Conservation (phyloP, 805 yeast genomes). For the Kazachstania africana region DNA sequence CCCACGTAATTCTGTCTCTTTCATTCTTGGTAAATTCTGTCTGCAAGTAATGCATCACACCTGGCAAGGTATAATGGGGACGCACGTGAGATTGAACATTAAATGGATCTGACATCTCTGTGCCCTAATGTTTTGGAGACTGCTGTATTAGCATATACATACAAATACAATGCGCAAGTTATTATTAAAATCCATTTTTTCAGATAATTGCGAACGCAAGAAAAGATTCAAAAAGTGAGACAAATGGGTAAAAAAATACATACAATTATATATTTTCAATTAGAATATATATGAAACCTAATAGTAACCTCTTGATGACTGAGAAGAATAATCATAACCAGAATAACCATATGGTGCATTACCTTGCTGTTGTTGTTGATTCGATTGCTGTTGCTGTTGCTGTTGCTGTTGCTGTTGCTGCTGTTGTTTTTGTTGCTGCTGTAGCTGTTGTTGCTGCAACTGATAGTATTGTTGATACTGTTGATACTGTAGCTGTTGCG, state of each 20-base stretch:
- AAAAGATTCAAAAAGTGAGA: no score
- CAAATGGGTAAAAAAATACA: no score
- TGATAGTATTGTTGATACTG: slow-evolving; percentile 17
- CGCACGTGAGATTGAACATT: no score
- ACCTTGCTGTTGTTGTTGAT: slow-evolving; percentile 18
- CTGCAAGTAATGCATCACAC: slow-evolving; percentile 54
- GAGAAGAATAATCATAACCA: slow-evolving; percentile 25
- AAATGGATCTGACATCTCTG: slow-evolving; percentile 3
- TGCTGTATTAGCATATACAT: no score
- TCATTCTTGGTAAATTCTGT: slow-evolving; percentile 52
- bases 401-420: slow-evolving; percentile 20
- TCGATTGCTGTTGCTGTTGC: slow-evolving; percentile 19
- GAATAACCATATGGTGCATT: slow-evolving; percentile 22
- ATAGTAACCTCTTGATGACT: slow-evolving; percentile 26
- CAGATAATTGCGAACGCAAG: no score
- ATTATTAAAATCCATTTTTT: no score
- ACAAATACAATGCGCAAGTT: no score
- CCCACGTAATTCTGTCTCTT: slow-evolving; percentile 49
- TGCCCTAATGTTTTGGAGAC: no score
- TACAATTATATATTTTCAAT: no score
- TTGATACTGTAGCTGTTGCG: no score
- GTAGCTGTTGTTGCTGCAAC: slow-evolving; percentile 24
- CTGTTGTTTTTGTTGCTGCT: slow-evolving; percentile 20
- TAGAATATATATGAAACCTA: no score
- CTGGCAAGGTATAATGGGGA: slow-evolving; percentile 28